A percentile compares a stretch with the other conserved stretches of the same genome.
These are phyloP conservation scores for Phytopythium litorale DNA, from an alignment of 352 stramenopile species.

Conservation along the genomic window DNA sequence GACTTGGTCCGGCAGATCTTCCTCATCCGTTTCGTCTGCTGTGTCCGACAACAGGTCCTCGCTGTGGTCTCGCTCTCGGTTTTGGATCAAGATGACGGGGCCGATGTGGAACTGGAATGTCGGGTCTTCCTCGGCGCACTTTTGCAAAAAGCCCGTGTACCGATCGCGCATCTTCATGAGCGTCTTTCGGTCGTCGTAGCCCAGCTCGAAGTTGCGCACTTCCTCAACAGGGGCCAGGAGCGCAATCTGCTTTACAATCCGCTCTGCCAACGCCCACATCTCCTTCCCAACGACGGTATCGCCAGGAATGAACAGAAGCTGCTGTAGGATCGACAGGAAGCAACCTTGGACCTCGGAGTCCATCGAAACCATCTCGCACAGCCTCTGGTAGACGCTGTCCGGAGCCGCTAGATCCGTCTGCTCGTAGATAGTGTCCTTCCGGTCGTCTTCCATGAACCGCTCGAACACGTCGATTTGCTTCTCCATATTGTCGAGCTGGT, in stretches of 20 bases:
- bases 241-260: slow-evolving; percentile 75
- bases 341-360: slow-evolving; percentile 66
- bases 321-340: slow-evolving; percentile 75
- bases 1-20: slow-evolving; percentile 34
- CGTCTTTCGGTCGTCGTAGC: slow-evolving; percentile 79
- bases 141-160: slow-evolving; percentile 71
- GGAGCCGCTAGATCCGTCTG: slow-evolving; percentile 68
- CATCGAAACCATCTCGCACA: slow-evolving; percentile 49
- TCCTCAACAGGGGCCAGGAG: slow-evolving; percentile 77
- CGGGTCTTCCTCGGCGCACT: slow-evolving; percentile 66
- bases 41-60: slow-evolving; percentile 63
- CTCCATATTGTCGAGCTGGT: slow-evolving; percentile 85
- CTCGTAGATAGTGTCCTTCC: slow-evolving; percentile 84
- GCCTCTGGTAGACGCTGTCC: slow-evolving; percentile 62
- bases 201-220: slow-evolving; percentile 71
- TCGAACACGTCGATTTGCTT: slow-evolving; percentile 89
- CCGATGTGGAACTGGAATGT: slow-evolving; percentile 64
- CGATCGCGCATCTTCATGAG: slow-evolving; percentile 69
- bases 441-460: slow-evolving; percentile 85
- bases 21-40: slow-evolving; percentile 63
- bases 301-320: slow-evolving; percentile 82
- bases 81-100: slow-evolving; percentile 74
- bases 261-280: slow-evolving; percentile 81
- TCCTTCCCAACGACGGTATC: slow-evolving; percentile 83
- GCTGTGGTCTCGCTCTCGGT: slow-evolving; percentile 45